Evolutionary conservation across 2,329 filamentous ascomycete species (phyloP), one percentile per base, ranked within the genome.

Genomic region (Trichocomaceae sp.): DNA sequence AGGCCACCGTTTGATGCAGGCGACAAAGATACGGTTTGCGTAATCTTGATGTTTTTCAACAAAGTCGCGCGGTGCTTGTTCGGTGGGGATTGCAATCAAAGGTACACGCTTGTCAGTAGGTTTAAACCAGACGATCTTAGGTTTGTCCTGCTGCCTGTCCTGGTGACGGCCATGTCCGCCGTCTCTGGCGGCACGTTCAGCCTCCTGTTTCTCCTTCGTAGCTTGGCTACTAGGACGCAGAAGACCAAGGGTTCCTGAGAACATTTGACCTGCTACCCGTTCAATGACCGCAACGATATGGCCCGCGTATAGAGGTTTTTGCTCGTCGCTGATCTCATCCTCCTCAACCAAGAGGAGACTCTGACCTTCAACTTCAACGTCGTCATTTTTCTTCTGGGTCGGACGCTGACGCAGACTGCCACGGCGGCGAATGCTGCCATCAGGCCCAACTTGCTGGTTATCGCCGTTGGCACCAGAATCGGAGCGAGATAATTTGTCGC

Each of bases 121-220:
- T 79, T 99, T 99, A 79, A 99, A 99, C 93, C 93, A 99, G 42
- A 99, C 93, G 74, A 99, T 99, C 84, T 99, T 99, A 60, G 93
- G 93, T 76, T 96, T 96, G 61, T 99, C 93, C 69, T 95, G 90
- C 52, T 91, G 88, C 61, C 87, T 85, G 58, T 91, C 88, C 61
- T 93, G 85, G 52, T 85, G 82, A 58, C 81, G 82, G 59, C 87
- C 85, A 60, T 81, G 80, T 61, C 78, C 81, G 59, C 91, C 92
- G 69, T 97, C 92, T 63, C 92, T 86, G 63, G 91, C 90, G 62
- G 88, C 87, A 60, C 93, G 85, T 77, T 99, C 93, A 45, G 93
- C 93, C 72, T 99, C 93, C 72, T 99, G 93, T 78, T 97, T 97
- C 78, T 99, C 93, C 77, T 97, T 99, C 55, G 93, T 99, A 50